A percentile compares a stretch with the other conserved stretches of the same genome.
Conservation (phyloP, 345 rosid genomes). For the Erysimum cheiranthoides region DNA sequence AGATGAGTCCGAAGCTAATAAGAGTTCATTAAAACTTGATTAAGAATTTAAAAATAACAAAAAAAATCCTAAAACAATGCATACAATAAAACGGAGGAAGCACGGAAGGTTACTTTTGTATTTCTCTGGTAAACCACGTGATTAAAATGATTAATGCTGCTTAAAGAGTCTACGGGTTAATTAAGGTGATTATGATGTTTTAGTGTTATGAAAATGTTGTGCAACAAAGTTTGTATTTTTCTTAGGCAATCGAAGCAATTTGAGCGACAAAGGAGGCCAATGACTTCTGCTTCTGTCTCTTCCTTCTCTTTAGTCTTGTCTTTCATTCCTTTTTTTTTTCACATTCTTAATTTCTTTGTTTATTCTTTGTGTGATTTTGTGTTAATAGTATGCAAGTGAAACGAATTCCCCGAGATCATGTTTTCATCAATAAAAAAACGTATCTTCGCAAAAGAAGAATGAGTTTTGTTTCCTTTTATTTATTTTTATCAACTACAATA, state of each 20-base stretch:
- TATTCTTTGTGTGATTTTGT: no score
- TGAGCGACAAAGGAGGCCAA: slow-evolving; percentile 14
- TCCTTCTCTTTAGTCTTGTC: not conserved
- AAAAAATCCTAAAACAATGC: not conserved
- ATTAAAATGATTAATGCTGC: slow-evolving; percentile 29
- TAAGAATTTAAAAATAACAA: no score
- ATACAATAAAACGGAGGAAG: not conserved
- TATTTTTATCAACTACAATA: no score
- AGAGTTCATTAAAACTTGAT: no score
- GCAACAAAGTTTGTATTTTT: slow-evolving; percentile 28
- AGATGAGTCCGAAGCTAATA: no score
- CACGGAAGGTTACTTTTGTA: not conserved
- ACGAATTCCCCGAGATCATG: no score
- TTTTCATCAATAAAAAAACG: no score
- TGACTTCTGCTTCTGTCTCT: slow-evolving; percentile 2
- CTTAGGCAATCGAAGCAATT: slow-evolving; percentile 27
- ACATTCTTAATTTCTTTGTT: not conserved
- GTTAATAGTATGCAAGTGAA: not conserved
- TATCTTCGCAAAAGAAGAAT: no score
- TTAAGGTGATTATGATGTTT: slow-evolving; percentile 24
- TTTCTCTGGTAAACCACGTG: slow-evolving; percentile 18
- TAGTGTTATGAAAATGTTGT: slow-evolving; percentile 17
- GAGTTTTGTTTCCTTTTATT: no score
- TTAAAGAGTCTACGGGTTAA: not conserved
- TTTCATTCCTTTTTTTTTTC: not conserved